phyloP scores from a whole-genome alignment of 371 early-diverging fungal genomes.

The Lichtheimia ornata region DNA sequence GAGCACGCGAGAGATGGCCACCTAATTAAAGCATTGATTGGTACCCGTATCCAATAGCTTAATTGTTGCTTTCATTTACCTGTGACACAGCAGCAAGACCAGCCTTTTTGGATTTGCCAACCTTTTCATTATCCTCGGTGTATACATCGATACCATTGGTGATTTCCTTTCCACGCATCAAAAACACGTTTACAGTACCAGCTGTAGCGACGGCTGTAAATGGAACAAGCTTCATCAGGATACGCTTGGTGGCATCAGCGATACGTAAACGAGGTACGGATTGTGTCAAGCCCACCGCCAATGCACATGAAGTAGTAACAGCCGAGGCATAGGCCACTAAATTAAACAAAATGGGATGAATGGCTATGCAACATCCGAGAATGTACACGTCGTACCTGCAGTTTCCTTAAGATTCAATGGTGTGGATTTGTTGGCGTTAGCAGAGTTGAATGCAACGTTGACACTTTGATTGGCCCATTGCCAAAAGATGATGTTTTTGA shows the following conservation, averaged over 20 bases:
- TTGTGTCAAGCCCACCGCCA: constrained; percentile 75
- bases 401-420: constrained; percentile 75
- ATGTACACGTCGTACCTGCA: too few relatives aligned
- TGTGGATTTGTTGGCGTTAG: constrained; percentile 84
- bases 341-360: too few relatives aligned
- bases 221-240: constrained; percentile 69
- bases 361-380: too few relatives aligned
- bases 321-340: constrained; percentile 78
- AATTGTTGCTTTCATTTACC: constrained; percentile 17
- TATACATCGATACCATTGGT: constrained; percentile 73
- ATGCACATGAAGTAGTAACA: constrained; percentile 72
- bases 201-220: constrained; percentile 84
- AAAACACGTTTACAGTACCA: constrained; percentile 80
- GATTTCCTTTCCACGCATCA: constrained; percentile 87
- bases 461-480: constrained; percentile 86
- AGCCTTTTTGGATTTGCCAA: constrained; percentile 73
- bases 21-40: constrained; percentile 14
- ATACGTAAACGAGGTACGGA: constrained; percentile 52
- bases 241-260: constrained; percentile 39
- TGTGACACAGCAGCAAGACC: constrained; percentile 71
- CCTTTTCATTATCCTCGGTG: constrained; percentile 57
- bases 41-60: not conserved
- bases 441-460: constrained; percentile 85
- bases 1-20: constrained; percentile 78
- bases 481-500: constrained; percentile 74